These are phyloP conservation scores for Microascus cirrosus DNA, from an alignment of 2,329 filamentous ascomycete genomes.

Conservation along the genomic window DNA sequence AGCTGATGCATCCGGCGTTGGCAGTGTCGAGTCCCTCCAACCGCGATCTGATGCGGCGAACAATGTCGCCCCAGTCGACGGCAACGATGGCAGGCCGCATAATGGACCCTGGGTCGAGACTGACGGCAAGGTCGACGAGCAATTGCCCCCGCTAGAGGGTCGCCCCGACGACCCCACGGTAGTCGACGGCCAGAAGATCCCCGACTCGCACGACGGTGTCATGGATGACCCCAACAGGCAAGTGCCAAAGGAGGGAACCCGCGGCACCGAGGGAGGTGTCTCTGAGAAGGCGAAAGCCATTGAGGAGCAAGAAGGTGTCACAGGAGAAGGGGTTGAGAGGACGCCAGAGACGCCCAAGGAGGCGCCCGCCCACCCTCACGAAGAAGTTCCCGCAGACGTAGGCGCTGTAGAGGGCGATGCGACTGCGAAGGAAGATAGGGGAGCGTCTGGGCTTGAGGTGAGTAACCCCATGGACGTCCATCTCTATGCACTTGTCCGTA, in stretches of 20 bases:
- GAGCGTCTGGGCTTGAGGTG: slow-evolving; percentile 41
- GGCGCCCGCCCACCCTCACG: slow-evolving; percentile 68
- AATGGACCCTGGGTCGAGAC: slow-evolving; percentile 68
- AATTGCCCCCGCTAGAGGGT: slow-evolving; percentile 34
- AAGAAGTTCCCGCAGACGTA: slow-evolving; percentile 48
- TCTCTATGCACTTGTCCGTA: neutral
- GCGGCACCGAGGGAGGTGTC: slow-evolving; percentile 81
- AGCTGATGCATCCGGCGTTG: slow-evolving; percentile 10
- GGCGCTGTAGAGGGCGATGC: neutral
- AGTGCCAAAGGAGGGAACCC: slow-evolving; percentile 72
- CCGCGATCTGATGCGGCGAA: slow-evolving; percentile 14
- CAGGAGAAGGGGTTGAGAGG: slow-evolving; percentile 61
- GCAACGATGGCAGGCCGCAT: slow-evolving; percentile 87
- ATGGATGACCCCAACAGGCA: slow-evolving; percentile 81
- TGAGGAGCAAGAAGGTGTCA: slow-evolving; percentile 25
- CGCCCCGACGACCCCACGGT: slow-evolving; percentile 40
- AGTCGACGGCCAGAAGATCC: slow-evolving; percentile 49
- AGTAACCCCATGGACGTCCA: slow-evolving; percentile 8
- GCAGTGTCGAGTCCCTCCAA: slow-evolving; percentile 7
- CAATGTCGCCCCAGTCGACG: slow-evolving; percentile 83
- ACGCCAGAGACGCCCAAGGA: slow-evolving; percentile 78
- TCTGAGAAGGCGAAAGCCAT: slow-evolving; percentile 74
- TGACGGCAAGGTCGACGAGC: slow-evolving; percentile 23
- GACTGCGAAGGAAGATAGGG: neutral
- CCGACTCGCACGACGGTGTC: slow-evolving; percentile 63